These are phyloP conservation scores for Septoria linicola DNA, from an alignment of 2,329 filamentous ascomycete species.

Conservation along the genomic window DNA sequence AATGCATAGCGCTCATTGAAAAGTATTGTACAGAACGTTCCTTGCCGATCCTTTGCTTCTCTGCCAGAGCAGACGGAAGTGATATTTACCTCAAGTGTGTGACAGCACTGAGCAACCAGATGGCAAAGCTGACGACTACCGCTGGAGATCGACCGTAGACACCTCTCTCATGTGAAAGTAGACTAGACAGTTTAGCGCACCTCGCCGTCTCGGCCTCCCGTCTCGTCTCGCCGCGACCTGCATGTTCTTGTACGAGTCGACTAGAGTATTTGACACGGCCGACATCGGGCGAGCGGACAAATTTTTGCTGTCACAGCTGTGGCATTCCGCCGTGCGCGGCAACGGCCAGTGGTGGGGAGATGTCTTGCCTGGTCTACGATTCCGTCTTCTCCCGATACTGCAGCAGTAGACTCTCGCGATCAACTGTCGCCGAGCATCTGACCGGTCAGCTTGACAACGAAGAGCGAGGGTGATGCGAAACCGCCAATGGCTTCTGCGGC, in stretches of 20 bases:
- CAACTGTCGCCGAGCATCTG: slow-evolving; percentile 11
- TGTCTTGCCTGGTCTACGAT: background rate
- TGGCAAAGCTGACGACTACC: background rate
- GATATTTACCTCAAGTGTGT: too few species aligned
- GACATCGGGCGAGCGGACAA: slow-evolving; percentile 9
- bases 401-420: background rate
- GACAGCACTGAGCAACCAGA: background rate
- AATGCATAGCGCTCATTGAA: slow-evolving; percentile 4
- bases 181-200: slow-evolving; percentile 3
- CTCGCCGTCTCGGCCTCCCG: slow-evolving; percentile 3
- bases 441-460: background rate
- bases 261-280: background rate
- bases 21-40: background rate
- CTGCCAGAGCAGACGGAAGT: too few species aligned
- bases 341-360: background rate
- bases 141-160: background rate
- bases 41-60: background rate
- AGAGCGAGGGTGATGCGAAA: background rate
- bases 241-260: slow-evolving; percentile 1
- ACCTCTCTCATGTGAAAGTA: slow-evolving; percentile 11
- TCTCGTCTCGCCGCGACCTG: slow-evolving; percentile 1
- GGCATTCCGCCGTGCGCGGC: too few species aligned
- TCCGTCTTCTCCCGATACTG: slow-evolving; percentile 14
- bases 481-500: background rate
- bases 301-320: background rate